Evolutionary conservation across 169 alveolate genomes (phyloP), one percentile per base, ranked within the genome.

Genomic region (Sarcocystis neurona): DNA sequence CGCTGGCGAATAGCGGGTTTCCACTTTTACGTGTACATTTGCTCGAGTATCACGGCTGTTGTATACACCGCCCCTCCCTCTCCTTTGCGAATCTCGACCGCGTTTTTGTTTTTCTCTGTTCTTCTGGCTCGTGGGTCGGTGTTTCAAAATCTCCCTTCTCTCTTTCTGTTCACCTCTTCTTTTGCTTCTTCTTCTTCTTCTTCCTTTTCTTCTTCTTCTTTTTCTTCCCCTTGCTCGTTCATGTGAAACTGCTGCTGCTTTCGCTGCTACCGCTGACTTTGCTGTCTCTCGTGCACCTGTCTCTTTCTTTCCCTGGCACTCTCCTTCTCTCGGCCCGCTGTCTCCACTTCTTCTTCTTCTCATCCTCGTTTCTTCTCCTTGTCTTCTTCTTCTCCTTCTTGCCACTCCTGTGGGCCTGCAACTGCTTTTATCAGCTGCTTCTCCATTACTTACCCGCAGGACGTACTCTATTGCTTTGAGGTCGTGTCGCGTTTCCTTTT

Each of bases 401-500:
- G n/a, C n/a, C n/a, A n/a, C n/a, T n/a, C n/a, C n/a, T n/a, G n/a
- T n/a, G n/a, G n/a, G n/a, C n/a, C n/a, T n/a, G n/a, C n/a, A n/a
- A n/a, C n/a, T n/a, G n/a, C n/a, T n/a, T n/a, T n/a, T n/a, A n/a
- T n/a, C n/a, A n/a, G n/a, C n/a, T n/a, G n/a, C n/a, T n/a, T n/a
- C n/a, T n/a, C n/a, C 39, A 30, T n/a, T 20, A 8, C 89, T 32
- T 43, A 79, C 89, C 75, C 47, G 58, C 8, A 79, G 30, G 48
- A 63, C 46, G 47, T 66, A 89, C 79, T 80, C 90, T 0, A 80
- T 78, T 0, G 90, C 93, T 60, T 90, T 90, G 37, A 84, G 68
- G 85, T 90, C 93, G 79, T 90, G 93, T 30, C 84, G 82, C 8
- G 90, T 84, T 27, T 30, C 20, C 23, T 20, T 41, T 74, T 90